Conservation (phyloP, 352 stramenopile genomes). For the Globisporangium carolinianum region DNA sequence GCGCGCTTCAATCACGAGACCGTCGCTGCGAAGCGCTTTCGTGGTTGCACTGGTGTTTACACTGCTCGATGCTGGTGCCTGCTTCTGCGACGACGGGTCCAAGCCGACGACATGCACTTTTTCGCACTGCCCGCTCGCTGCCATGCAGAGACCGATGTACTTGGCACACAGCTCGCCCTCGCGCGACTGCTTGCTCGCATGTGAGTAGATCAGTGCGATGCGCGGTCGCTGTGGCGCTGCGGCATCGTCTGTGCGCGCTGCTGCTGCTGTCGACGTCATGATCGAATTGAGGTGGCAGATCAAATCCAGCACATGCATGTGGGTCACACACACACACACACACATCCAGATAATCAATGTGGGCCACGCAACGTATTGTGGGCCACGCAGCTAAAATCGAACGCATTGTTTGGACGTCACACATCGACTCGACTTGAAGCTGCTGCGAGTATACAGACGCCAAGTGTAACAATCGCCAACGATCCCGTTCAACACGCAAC, state of each 20-base stretch:
- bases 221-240: conserved; percentile 14
- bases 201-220: conserved; percentile 56
- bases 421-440: conserved; percentile 5
- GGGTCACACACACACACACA: not conserved
- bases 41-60: not conserved
- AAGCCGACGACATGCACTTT: conserved; percentile 38
- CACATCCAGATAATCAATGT: not conserved
- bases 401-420: conserved; percentile 9
- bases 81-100: conserved; percentile 1
- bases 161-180: conserved; percentile 54
- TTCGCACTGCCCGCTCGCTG: conserved; percentile 35
- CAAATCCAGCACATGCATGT: not conserved
- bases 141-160: conserved; percentile 54
- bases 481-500: too few species aligned
- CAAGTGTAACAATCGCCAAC: not conserved
- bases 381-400: not conserved
- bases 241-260: not conserved
- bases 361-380: not conserved
- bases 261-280: not conserved
- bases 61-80: not conserved
- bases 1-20: conserved; percentile 27
- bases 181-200: conserved; percentile 29
- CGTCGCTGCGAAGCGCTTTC: conserved; percentile 39
- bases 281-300: not conserved
- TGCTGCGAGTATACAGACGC: not conserved